These are phyloP conservation scores for Pisolithus marmoratus DNA, from an alignment of 768 basidiomycete species.

Conservation along the genomic window DNA sequence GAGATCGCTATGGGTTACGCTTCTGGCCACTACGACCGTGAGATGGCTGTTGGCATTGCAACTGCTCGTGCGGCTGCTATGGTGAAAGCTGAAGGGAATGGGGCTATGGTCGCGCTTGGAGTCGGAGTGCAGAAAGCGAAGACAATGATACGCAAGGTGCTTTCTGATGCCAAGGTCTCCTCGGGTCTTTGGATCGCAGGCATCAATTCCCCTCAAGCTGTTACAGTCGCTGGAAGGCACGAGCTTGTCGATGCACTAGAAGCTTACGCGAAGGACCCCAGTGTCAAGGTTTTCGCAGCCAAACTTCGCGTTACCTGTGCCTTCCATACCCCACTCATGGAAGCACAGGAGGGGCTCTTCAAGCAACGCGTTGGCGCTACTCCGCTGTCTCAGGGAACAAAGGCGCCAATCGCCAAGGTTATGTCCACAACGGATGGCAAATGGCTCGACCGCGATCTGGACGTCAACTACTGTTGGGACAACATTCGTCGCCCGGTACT, in stretches of 20 bases:
- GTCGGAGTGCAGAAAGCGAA: constrained; percentile 28
- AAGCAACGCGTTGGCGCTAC: constrained; percentile 16
- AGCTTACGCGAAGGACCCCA: constrained; percentile 21
- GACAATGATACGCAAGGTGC: constrained; percentile 28
- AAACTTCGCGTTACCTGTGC: constrained; percentile 29
- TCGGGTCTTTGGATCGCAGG: constrained; percentile 30
- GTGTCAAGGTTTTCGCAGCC: constrained; percentile 20
- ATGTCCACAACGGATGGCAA: constrained; percentile 33
- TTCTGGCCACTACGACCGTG: constrained; percentile 30
- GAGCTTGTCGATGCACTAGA: constrained; percentile 27
- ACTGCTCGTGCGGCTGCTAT: constrained; percentile 33
- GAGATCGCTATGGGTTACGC: constrained; percentile 35
- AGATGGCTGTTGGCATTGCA: constrained; percentile 31
- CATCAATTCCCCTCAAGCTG: constrained; percentile 33
- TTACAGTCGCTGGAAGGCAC: constrained; percentile 28
- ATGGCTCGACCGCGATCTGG: constrained; percentile 24
- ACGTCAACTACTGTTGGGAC: constrained; percentile 29
- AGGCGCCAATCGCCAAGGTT: constrained; percentile 18
- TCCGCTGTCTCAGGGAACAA: constrained; percentile 14
- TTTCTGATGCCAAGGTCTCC: constrained; percentile 19
- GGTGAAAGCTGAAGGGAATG: constrained; percentile 30
- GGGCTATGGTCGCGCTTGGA: constrained; percentile 31
- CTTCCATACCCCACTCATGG: constrained; percentile 33
- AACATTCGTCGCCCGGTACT: constrained; percentile 31
- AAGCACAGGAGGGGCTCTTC: constrained; percentile 28